Conservation (phyloP, 176 grass and related monocot species). For the Musa beccarii region DNA sequence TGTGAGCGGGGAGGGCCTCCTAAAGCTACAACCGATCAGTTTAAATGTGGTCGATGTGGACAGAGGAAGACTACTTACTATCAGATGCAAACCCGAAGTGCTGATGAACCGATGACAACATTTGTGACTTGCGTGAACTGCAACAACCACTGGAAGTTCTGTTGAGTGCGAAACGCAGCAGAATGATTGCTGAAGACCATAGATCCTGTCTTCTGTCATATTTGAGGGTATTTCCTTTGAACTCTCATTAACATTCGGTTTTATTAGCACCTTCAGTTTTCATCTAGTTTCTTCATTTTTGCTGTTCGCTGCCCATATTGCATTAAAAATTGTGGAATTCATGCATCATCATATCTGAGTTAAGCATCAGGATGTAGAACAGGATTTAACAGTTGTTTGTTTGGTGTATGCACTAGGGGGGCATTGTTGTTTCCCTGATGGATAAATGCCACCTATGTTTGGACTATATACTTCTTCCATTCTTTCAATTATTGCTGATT, state of each 20-base stretch:
- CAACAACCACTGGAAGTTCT: constrained; percentile 10
- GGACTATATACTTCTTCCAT: too few species aligned
- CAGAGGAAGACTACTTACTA: background rate
- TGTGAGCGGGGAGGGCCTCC: background rate
- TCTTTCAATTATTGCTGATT: too few species aligned
- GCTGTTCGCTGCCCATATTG: background rate
- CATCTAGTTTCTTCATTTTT: background rate
- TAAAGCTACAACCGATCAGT: background rate
- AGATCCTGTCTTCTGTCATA: too few species aligned
- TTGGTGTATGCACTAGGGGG: too few species aligned
- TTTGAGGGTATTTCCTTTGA: background rate
- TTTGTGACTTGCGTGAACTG: constrained; percentile 6
- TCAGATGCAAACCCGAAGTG: background rate
- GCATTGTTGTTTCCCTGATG: too few species aligned
- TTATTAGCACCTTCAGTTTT: background rate
- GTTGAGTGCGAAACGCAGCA: background rate
- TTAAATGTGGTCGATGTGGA: constrained; percentile 1
- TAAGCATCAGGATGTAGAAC: too few species aligned
- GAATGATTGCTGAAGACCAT: background rate
- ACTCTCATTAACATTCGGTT: background rate
- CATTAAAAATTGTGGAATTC: background rate
- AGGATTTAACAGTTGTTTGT: too few species aligned
- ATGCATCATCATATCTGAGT: background rate
- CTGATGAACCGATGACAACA: constrained; percentile 2
- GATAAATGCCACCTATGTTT: too few species aligned